Conservation (phyloP, 352 stramenopile species). For the Phytophthora pisi region DNA sequence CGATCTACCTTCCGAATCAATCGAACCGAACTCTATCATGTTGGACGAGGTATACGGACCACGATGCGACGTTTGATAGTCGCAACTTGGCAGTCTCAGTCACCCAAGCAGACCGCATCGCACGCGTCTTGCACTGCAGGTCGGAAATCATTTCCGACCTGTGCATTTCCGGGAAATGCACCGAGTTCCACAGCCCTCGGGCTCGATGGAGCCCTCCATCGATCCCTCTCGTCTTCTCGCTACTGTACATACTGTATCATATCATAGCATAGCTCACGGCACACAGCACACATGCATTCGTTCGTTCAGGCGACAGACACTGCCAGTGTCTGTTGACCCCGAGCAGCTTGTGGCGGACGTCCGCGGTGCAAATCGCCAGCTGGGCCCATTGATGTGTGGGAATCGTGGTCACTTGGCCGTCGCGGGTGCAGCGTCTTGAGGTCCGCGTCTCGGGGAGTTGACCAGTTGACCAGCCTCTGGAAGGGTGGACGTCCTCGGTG, state of each 20-base stretch:
- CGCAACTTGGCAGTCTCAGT: slow-evolving; percentile 14
- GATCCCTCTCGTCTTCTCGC: not conserved
- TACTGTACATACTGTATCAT: not conserved
- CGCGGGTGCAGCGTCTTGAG: not conserved
- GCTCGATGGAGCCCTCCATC: slow-evolving; percentile 12
- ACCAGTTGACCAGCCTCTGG: slow-evolving; percentile 15
- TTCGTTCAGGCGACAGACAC: not conserved
- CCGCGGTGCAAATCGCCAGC: slow-evolving; percentile 28
- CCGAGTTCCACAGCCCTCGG: not conserved
- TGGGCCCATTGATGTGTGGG: slow-evolving; percentile 22
- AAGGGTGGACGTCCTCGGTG: slow-evolving; percentile 27
- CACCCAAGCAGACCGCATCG: slow-evolving; percentile 13
- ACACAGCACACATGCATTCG: not conserved
- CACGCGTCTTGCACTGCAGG: slow-evolving; percentile 14
- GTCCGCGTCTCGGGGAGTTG: slow-evolving; percentile 9
- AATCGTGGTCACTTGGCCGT: slow-evolving; percentile 11
- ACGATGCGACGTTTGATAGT: slow-evolving; percentile 9
- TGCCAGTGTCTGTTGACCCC: not conserved
- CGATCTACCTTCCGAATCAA: slow-evolving; percentile 8
- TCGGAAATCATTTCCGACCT: slow-evolving; percentile 15
- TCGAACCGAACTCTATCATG: slow-evolving; percentile 22
- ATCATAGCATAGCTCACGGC: no score
- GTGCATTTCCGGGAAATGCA: no score
- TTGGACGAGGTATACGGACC: slow-evolving; percentile 32
- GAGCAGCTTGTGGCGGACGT: slow-evolving; percentile 7